A percentile compares a stretch with the other conserved stretches of the same genome.
phyloP scores from a whole-genome alignment of 306 rosid genomes.

The Quercus dentata region DNA sequence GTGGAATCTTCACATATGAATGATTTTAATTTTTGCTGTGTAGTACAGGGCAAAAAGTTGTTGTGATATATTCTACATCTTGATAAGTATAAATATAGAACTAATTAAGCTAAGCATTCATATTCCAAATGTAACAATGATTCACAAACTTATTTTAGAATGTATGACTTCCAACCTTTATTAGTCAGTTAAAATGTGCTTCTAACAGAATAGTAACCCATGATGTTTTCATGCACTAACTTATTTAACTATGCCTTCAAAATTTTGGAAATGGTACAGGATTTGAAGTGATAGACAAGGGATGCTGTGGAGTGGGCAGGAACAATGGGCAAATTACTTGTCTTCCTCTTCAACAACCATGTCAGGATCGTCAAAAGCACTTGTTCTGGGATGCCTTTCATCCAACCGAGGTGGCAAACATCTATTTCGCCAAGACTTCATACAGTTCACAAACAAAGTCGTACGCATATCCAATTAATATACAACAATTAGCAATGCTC shows the following conservation, averaged over 20 bases:
- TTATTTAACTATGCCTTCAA: background rate
- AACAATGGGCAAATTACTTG: conserved; percentile 94
- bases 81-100: too few species aligned
- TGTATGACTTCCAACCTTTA: too few species aligned
- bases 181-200: too few species aligned
- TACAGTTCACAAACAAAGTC: conserved; percentile 40
- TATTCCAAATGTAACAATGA: too few species aligned
- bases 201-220: too few species aligned
- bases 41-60: too few species aligned
- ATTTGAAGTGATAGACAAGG: conserved; percentile 77
- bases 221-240: background rate
- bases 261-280: conserved; percentile 36
- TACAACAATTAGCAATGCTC: conserved; percentile 63
- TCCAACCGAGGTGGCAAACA: conserved; percentile 77
- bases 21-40: too few species aligned
- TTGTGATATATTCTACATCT: too few species aligned
- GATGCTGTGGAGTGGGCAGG: conserved; percentile 89
- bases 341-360: conserved; percentile 74
- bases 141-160: too few species aligned
- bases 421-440: conserved; percentile 47
- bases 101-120: too few species aligned
- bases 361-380: conserved; percentile 59
- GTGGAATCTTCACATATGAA: too few species aligned
- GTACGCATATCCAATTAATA: conserved; percentile 72
- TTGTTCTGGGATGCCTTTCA: conserved; percentile 95